Evolutionary conservation across 2,329 filamentous ascomycete species (phyloP), one percentile per base, ranked within the genome.

Genomic region (Scytalidium lignicola): DNA sequence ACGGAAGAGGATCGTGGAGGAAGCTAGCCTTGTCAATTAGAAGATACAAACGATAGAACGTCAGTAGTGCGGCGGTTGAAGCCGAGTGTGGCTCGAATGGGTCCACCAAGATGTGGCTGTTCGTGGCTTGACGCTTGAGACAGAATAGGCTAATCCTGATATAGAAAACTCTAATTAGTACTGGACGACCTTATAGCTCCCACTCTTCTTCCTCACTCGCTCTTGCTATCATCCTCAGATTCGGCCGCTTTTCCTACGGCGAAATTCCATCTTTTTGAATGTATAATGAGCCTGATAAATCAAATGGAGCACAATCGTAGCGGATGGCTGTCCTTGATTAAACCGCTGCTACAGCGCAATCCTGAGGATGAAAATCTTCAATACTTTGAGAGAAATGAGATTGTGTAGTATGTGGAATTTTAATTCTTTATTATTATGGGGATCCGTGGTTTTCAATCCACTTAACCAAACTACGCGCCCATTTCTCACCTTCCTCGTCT

Each of bases 401-500:
- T 26, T 26, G 23, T 26, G 10, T 26, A 26, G 23, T 10, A 26
- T 26, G 23, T 26, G 15, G n/a, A 37, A 37, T 37, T 37, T 17
- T 37, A 4, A 37, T 37, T 37, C 32, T 5, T 37, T 17, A 37
- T 37, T 37, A n/a, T n/a, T 5, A 37, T n/a, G 1, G 32, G n/a
- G 32, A 37, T 37, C 4, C 32, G n/a, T 37, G 32, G 15, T 44
- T 43, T 29, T 56, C 56, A 18, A 64, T 59, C 62, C 62, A 65
- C 37, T 53, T 48, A 17, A 52, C 53, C 6, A 60, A 42, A 51
- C 59, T 55, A 42, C 59, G 54, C 1, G 55, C 62, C 63, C 61
- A 64, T 43, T 54, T 43, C 52, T 64, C 63, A 2, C 53, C 63
- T 21, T 55, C 55, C 39, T 46, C 41, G 42, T 62, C 58, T 5